Conservation (phyloP, 2,329 filamentous ascomycete species). For the Colletotrichum lupini region DNA sequence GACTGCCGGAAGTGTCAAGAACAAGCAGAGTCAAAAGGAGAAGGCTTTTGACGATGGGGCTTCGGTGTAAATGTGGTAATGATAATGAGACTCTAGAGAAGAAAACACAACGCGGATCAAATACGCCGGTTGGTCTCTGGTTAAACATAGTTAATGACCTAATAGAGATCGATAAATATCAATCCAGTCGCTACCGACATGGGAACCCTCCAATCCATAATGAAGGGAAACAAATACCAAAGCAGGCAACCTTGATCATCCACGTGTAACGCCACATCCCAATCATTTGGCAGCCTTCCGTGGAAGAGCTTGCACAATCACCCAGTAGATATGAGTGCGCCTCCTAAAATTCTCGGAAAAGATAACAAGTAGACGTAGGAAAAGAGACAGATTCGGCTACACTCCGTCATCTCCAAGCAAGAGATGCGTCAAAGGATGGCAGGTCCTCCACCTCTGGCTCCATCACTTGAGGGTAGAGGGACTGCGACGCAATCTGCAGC, state of each 20-base stretch:
- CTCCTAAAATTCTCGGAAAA: neutral
- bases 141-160: neutral
- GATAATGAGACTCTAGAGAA: neutral
- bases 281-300: neutral
- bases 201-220: neutral
- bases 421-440: slow-evolving; percentile 22
- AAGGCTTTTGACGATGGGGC: slow-evolving; percentile 10
- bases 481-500: slow-evolving; percentile 61
- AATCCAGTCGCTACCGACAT: slow-evolving; percentile 10
- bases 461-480: slow-evolving; percentile 40
- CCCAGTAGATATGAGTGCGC: neutral
- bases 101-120: no score
- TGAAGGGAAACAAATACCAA: neutral
- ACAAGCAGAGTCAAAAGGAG: slow-evolving; percentile 23
- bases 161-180: neutral
- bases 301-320: no score
- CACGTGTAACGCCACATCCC: neutral
- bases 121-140: neutral
- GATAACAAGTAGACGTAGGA: neutral
- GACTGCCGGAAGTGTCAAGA: slow-evolving; percentile 42
- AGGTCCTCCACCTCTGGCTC: neutral
- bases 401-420: neutral
- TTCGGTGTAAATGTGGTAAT: neutral
- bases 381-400: neutral
- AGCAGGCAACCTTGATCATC: neutral